phyloP scores from a whole-genome alignment of 208 protist genomes.

The Trypanosoma conorhini region DNA sequence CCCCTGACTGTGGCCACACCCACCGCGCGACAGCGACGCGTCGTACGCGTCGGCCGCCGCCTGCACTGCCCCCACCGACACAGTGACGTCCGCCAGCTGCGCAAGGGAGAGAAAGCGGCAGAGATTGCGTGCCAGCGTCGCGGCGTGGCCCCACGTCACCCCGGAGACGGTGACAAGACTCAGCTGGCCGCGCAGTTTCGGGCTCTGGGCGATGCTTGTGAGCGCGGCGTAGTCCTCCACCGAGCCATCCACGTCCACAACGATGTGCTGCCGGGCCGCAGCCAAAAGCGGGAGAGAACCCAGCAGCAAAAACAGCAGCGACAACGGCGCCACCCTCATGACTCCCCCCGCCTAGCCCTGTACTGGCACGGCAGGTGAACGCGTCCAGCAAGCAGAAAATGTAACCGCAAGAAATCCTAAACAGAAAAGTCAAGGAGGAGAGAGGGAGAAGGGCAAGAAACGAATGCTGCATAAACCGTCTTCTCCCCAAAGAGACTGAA shows the following conservation, averaged over 20 bases:
- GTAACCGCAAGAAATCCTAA: neutral
- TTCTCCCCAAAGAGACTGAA: neutral
- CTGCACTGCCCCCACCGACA: slow-evolving; percentile 22
- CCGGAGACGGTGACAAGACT: slow-evolving; percentile 35
- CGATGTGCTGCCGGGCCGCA: slow-evolving; percentile 16
- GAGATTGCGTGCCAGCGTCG: slow-evolving; percentile 26
- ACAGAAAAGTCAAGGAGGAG: slow-evolving; percentile 4
- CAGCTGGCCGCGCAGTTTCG: slow-evolving; percentile 12
- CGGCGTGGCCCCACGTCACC: slow-evolving; percentile 35
- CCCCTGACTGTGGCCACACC: slow-evolving; percentile 25
- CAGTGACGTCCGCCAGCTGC: slow-evolving; percentile 5
- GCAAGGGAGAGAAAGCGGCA: slow-evolving; percentile 32
- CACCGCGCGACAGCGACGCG: slow-evolving; percentile 11
- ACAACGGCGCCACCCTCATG: neutral
- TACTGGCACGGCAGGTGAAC: neutral
- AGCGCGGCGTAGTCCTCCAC: slow-evolving; percentile 47
- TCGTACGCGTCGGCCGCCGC: slow-evolving; percentile 26
- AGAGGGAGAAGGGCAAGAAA: slow-evolving; percentile 4
- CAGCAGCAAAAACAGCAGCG: neutral
- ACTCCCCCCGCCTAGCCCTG: neutral
- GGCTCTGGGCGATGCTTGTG: slow-evolving; percentile 27
- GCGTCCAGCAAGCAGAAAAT: neutral
- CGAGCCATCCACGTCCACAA: slow-evolving; percentile 40
- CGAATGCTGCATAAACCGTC: neutral
- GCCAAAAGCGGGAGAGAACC: neutral